A percentile compares a stretch with the other conserved stretches of the same genome.
Conservation (phyloP, 805 yeast species). For the Diddensiella santjacobensis region DNA sequence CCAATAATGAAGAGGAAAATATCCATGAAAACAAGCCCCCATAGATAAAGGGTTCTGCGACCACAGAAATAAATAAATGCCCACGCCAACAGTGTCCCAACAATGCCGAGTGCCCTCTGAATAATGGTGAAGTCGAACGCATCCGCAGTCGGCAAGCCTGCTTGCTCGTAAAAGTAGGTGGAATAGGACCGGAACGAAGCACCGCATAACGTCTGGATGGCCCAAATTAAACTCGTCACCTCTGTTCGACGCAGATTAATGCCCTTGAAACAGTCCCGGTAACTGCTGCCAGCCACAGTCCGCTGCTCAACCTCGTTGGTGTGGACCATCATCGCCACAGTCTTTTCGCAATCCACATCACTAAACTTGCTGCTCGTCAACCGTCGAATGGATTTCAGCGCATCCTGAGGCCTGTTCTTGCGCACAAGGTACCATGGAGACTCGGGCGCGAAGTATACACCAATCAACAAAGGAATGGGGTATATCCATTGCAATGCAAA, state of each 20-base stretch:
- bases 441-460: conserved; percentile 43
- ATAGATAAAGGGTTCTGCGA: conserved; percentile 21
- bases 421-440: conserved; percentile 56
- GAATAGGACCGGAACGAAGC: conserved; percentile 33
- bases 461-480: conserved; percentile 46
- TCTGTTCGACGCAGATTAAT: conserved; percentile 47
- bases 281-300: conserved; percentile 22
- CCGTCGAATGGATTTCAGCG: conserved; percentile 39
- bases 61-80: conserved; percentile 21
- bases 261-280: conserved; percentile 47
- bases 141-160: conserved; percentile 26
- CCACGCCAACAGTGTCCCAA: conserved; percentile 38
- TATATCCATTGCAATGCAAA: conserved; percentile 59
- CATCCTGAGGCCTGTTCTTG: conserved; percentile 40
- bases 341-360: conserved; percentile 9
- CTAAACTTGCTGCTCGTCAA: conserved; percentile 28
- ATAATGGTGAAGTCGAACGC: conserved; percentile 46
- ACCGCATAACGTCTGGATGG: conserved; percentile 39
- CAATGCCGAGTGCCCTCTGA: conserved; percentile 43
- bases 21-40: conserved; percentile 38
- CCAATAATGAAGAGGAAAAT: conserved; percentile 43
- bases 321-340: conserved; percentile 30
- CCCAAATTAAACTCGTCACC: conserved; percentile 42
- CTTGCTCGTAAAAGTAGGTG: conserved; percentile 42
- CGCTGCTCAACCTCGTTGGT: conserved; percentile 37